Evolutionary conservation across 2,329 filamentous ascomycete genomes (phyloP).

Genomic region (Colletotrichum sp.): DNA sequence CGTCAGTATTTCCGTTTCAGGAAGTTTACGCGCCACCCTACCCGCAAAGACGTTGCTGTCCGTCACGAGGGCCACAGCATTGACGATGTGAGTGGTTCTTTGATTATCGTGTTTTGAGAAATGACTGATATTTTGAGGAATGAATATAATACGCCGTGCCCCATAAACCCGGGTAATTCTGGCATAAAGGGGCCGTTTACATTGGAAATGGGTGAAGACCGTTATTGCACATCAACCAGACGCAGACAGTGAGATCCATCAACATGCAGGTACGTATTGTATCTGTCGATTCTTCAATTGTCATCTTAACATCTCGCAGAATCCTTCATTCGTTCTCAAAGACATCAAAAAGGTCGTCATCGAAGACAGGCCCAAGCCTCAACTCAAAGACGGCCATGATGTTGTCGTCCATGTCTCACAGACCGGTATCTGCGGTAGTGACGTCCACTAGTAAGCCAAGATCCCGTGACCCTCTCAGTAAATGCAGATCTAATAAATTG

Average conservation of each 20-base stretch:
- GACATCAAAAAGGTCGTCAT: not conserved
- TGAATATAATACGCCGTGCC: accelerated
- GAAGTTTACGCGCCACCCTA: not conserved
- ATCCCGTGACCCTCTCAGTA: accelerated
- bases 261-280: not conserved
- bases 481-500: not conserved
- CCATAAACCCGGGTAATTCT: accelerated
- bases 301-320: not conserved
- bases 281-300: accelerated
- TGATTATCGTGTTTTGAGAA: not conserved
- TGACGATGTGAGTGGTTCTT: not conserved
- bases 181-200: not conserved
- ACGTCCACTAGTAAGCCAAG: not conserved
- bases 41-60: not conserved
- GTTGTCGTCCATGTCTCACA: not conserved
- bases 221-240: not conserved
- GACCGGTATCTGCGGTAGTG: not conserved
- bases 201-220: not conserved
- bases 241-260: not conserved
- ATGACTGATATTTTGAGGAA: not conserved
- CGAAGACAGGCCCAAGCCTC: not conserved
- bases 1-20: not conserved
- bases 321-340: not conserved
- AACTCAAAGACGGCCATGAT: not conserved
- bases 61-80: not conserved